phyloP scores from a whole-genome alignment of 257 asterid genomes.

The Phtheirospermum japonicum region DNA sequence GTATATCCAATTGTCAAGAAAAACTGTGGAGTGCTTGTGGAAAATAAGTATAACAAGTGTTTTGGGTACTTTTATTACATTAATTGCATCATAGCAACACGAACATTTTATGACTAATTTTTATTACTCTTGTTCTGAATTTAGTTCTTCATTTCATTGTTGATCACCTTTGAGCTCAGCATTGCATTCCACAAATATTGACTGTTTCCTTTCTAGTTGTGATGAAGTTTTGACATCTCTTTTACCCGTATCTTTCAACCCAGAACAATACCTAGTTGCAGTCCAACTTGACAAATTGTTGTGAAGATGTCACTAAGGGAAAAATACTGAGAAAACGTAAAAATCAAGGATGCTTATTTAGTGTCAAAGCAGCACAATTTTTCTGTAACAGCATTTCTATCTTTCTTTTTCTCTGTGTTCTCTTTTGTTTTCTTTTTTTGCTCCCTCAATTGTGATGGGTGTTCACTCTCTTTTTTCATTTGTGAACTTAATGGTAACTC shows the following conservation, averaged over 20 bases:
- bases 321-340: constrained; percentile 10
- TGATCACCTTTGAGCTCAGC: constrained; percentile 1
- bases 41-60: constrained; percentile 1
- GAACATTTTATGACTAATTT: background rate
- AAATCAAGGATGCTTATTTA: constrained; percentile 1
- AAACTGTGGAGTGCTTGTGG: background rate
- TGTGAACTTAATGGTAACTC: constrained; percentile 11
- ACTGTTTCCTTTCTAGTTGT: constrained; percentile 12
- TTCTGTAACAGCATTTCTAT: constrained; percentile 8
- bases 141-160: constrained; percentile 10
- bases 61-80: background rate
- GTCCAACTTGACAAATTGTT: constrained; percentile 4
- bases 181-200: constrained; percentile 14
- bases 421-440: constrained; percentile 7
- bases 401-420: constrained; percentile 11
- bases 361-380: constrained; percentile 9
- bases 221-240: constrained; percentile 11
- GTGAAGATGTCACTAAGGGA: constrained; percentile 4
- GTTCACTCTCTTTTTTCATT: constrained; percentile 1
- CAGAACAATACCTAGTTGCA: constrained; percentile 11
- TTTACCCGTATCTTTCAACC: constrained; percentile 19
- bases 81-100: background rate
- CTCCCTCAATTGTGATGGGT: constrained; percentile 13
- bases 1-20: no score
- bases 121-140: constrained; percentile 17